These are phyloP conservation scores for Nemania serpens DNA, from an alignment of 2,329 filamentous ascomycete species.

Conservation along the genomic window DNA sequence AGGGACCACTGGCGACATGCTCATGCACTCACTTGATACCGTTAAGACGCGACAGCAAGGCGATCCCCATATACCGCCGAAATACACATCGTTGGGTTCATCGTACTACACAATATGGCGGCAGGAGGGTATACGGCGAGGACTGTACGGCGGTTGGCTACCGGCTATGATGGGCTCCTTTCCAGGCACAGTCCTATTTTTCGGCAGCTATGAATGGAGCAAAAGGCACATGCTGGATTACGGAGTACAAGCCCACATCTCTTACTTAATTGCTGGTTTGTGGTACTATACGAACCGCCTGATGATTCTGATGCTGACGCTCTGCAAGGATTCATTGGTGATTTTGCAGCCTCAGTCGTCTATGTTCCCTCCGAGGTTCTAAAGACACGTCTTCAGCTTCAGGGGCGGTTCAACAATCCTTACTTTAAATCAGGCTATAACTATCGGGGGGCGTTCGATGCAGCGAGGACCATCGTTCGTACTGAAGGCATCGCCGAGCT, in stretches of 20 bases:
- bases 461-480: conserved; percentile 80
- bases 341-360: conserved; percentile 86
- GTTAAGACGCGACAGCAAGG: conserved; percentile 98
- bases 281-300: conserved; percentile 10
- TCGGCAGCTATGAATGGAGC: conserved; percentile 94
- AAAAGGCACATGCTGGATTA: conserved; percentile 86
- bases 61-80: conserved; percentile 89
- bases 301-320: conserved; percentile 20
- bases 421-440: conserved; percentile 95
- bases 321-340: conserved; percentile 79
- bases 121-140: conserved; percentile 85
- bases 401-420: conserved; percentile 94
- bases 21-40: conserved; percentile 99
- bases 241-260: conserved; percentile 79
- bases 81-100: conserved; percentile 86
- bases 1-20: conserved; percentile 90
- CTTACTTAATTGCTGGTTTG: conserved; percentile 83
- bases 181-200: conserved; percentile 91
- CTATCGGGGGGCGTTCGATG: conserved; percentile 84
- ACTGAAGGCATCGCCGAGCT: conserved; percentile 83
- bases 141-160: conserved; percentile 90
- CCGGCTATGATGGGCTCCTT: conserved; percentile 93
- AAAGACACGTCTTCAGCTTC: conserved; percentile 94
- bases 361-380: conserved; percentile 98
- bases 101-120: conserved; percentile 93